These are phyloP conservation scores for Shiraia bambusicola DNA, from an alignment of 2,329 filamentous ascomycete genomes.

Conservation along the genomic window DNA sequence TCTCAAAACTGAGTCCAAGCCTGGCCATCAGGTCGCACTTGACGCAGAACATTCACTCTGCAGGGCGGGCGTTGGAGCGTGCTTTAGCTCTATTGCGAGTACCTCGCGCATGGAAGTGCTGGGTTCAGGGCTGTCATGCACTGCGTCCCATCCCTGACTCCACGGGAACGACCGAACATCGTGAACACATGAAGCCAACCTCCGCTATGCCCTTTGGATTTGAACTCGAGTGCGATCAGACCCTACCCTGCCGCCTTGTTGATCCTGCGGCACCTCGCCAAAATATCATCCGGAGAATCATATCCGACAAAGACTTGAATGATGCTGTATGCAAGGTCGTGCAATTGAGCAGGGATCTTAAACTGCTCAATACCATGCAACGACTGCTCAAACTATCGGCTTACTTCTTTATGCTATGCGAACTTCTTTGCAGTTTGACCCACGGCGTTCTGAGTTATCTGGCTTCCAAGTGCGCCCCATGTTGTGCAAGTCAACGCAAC, in stretches of 20 bases:
- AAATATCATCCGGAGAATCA: neutral
- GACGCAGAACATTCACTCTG: slow-evolving; percentile 1
- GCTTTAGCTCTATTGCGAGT: too few species aligned
- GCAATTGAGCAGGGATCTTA: neutral
- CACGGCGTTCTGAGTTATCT: neutral
- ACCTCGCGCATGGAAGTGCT: too few species aligned
- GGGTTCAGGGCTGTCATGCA: too few species aligned
- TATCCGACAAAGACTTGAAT: neutral
- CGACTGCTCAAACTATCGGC: neutral
- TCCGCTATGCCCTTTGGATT: slow-evolving; percentile 14
- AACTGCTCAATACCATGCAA: neutral
- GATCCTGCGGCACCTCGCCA: neutral
- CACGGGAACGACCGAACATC: neutral
- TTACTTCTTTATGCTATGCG: neutral
- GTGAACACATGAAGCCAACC: too few species aligned
- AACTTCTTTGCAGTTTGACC: neutral
- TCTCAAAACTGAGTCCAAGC: slow-evolving; percentile 4
- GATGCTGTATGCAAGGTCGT: too few species aligned
- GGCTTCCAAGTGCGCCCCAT: too few species aligned
- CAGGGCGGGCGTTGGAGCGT: slow-evolving; percentile 1
- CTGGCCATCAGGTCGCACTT: slow-evolving; percentile 7
- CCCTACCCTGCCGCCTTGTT: slow-evolving; percentile 11
- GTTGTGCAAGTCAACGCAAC: too few species aligned
- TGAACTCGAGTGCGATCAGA: slow-evolving; percentile 5
- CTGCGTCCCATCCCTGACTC: too few species aligned